Evolutionary conservation across 2,329 filamentous ascomycete genomes (phyloP).

Genomic region (Scytalidium sp.): DNA sequence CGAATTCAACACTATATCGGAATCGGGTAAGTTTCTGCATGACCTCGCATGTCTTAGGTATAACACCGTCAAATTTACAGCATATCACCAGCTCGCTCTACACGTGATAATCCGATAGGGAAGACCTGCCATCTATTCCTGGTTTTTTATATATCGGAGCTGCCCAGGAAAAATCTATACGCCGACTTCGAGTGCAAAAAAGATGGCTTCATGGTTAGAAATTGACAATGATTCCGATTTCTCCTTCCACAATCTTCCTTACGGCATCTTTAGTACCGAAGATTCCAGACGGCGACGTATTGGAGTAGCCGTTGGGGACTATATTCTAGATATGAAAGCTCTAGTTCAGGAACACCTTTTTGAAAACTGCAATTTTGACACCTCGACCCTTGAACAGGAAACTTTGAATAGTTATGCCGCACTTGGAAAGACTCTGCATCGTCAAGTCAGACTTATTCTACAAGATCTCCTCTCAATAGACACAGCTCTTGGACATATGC

Average conservation of each 20-base stretch:
- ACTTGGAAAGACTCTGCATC: conserved; percentile 63
- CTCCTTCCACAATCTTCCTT: conserved; percentile 70
- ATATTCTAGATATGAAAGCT: conserved; percentile 59
- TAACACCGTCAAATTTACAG: no score
- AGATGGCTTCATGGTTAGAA: conserved; percentile 22
- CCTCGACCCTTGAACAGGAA: conserved; percentile 55
- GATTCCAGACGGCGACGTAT: conserved; percentile 45
- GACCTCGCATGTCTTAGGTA: no score
- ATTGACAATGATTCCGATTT: conserved; percentile 38
- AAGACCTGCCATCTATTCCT: no score
- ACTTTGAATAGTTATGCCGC: conserved; percentile 70
- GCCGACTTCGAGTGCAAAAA: not conserved
- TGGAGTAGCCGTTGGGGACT: conserved; percentile 66
- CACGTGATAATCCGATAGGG: no score
- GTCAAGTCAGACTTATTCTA: conserved; percentile 63
- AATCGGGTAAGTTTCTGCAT: no score
- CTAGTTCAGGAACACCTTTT: not conserved
- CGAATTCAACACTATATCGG: no score
- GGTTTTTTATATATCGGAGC: no score
- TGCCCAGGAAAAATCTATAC: no score
- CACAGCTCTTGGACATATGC: conserved; percentile 54
- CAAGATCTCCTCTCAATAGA: conserved; percentile 60
- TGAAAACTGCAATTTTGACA: conserved; percentile 44
- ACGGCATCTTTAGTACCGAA: conserved; percentile 57
- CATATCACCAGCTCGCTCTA: no score